Evolutionary conservation across 495 filamentous ascomycete species (phyloP), one percentile per base, ranked within the genome.

Genomic region (Cladorrhinum samala): DNA sequence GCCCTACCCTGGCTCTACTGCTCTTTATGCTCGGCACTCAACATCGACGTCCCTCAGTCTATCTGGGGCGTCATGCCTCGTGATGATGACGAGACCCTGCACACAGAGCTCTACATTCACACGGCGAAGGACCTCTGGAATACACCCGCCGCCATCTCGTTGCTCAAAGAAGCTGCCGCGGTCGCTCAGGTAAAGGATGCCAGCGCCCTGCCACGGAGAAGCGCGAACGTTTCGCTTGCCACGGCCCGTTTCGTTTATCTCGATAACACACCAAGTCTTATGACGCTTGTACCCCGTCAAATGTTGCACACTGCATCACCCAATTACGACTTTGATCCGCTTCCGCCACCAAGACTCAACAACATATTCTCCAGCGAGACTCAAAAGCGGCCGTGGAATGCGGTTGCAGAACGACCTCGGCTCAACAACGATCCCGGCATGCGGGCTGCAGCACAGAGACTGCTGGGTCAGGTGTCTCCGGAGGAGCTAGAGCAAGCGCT

Each of bases 111-210:
- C 0, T 97, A 96, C 66, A 79, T 91, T 36, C 71, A 81, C 19
- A 81, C 84, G 25, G 80, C 88, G 2, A 93, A 91, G 62, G 89
- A 95, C 61, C 75, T 96, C 14, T 99, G 94, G 94, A 89, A 88
- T 54, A 89, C 85, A 1, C 80, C 91, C 0, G 83, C 88, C 58
- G 79, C 83, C 8, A 80, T 79, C 1, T 72, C 79, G 23, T 68
- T 96, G 3, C 76, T 98, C 1, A 77, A 85, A 21, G 84, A 91
- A 57, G 80, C 87, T 16, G 88, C 84, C 24, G 57, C 63, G 5
- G 75, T 83, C 23, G 82, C 80, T 4, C 23, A 1, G 9, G 19
- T 40, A 24, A 70, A 64, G 33, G 70, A 65, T 24, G 53, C 63
- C 3, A 25, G 72, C 6, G 36, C 60, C 24, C 64, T 75, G 23